Conservation (phyloP, 1,284 basidiomycete species). For the Jaminaea rosea region DNA sequence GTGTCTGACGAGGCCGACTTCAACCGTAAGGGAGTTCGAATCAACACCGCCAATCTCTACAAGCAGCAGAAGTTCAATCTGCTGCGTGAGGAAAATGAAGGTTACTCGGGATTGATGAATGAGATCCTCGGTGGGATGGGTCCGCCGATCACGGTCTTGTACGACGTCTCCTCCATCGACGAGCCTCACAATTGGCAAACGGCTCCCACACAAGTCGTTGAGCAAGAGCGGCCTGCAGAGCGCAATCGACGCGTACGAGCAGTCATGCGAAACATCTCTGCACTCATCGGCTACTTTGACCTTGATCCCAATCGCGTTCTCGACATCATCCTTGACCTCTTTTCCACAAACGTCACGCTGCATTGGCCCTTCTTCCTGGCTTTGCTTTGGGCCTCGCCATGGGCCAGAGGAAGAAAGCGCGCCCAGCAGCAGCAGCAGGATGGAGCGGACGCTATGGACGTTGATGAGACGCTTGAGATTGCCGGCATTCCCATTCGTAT, state of each 20-base stretch:
- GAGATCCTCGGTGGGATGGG: conserved; percentile 73
- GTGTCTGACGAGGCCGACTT: conserved; percentile 28
- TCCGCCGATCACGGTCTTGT: conserved; percentile 55
- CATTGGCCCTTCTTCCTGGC: conserved; percentile 89
- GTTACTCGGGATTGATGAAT: conserved; percentile 81
- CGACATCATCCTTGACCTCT: conserved; percentile 85
- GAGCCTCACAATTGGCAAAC: not conserved
- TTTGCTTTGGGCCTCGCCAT: conserved; percentile 73
- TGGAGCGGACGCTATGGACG: conserved; percentile 5
- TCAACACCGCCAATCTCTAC: conserved; percentile 53
- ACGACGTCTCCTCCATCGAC: conserved; percentile 46
- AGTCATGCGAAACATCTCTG: conserved; percentile 40
- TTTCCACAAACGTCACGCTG: conserved; percentile 67
- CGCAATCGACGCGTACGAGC: conserved; percentile 33
- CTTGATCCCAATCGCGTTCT: conserved; percentile 87
- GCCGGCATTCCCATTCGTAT: not conserved
- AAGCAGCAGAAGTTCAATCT: conserved; percentile 99
- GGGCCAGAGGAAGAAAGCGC: conserved; percentile 49
- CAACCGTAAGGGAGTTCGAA: conserved; percentile 29
- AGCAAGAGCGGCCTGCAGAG: conserved; percentile 19
- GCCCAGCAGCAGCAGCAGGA: not conserved
- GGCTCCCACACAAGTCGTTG: conserved; percentile 13
- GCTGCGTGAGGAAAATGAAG: conserved; percentile 91
- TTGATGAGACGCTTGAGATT: conserved; percentile 1
- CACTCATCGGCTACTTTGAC: conserved; percentile 67